Evolutionary conservation across 139 green algal species (phyloP), one percentile per base, ranked within the genome.

Genomic region (Nannochloris sp.): DNA sequence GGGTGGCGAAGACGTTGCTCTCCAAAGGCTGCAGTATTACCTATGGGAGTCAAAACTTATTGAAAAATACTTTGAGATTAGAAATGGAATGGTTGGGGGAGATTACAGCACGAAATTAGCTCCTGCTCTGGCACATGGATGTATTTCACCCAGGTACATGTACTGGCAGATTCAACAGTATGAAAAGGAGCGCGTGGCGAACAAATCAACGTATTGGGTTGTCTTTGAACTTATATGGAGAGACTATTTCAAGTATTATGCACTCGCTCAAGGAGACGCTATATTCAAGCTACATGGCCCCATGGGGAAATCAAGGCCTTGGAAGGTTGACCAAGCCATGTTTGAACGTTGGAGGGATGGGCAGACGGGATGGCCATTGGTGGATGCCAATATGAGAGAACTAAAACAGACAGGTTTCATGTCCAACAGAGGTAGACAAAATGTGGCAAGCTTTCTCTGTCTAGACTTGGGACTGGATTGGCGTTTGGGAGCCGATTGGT

Each of bases 321-420:
- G 14, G n/a, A 92, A 86, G 83, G 55, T 60, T 6, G 8, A 51
- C 8, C 70, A 85, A 5, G 65, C 82, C 65, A 56, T 82, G 20
- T 82, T 86, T 6, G 16, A 66, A 37, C 73, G 82, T 20, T 98
- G 92, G 92, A 62, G 68, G 26, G 76, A 87, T 2, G 93, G 93
- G 20, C 60, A 25, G 25, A 97, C 92, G 6, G 93, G 93, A 11
- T 74, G 88, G 74, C 93, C 93, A 2, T 79, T 99, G 59, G 87
- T 98, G 25, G 93, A 99, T 60, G 93, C 93, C 30, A 96, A 96
- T 78, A 98, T 99, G 93, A 69, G 93, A 3, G 93, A 99, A 79
- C 75, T 99, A 9, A 50, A 56, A 2, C 67, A 72, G 0, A 96
- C 76, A 89, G 87, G 88, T 13, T 98, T 88, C 72, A 97, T 97